These are phyloP conservation scores for Pseudocercospora fijiensis DNA, from an alignment of 2,329 filamentous ascomycete genomes.

Conservation along the genomic window DNA sequence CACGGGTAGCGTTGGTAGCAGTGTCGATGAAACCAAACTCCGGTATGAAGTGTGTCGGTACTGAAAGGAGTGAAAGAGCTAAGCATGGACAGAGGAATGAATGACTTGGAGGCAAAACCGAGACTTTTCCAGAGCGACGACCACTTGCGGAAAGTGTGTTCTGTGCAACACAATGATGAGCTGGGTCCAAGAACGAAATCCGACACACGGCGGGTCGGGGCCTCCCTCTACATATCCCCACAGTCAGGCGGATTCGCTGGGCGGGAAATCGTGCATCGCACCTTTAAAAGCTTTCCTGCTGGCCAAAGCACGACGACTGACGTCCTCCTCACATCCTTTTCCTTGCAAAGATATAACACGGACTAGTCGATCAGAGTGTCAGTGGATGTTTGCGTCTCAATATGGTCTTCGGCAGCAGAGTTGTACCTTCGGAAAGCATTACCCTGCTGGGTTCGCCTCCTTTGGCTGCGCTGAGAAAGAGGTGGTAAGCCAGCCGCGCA, in stretches of 20 bases:
- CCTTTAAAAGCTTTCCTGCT: constrained; percentile 23
- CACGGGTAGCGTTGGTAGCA: constrained; percentile 18
- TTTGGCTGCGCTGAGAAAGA: neutral
- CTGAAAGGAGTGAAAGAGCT: constrained; percentile 12
- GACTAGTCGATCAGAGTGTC: neutral
- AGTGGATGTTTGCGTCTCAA: neutral
- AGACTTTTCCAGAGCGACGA: constrained; percentile 8
- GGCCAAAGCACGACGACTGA: constrained; percentile 20
- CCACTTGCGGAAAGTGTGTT: constrained; percentile 13
- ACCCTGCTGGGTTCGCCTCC: neutral
- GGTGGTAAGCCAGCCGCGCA: constrained; percentile 12
- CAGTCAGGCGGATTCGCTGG: constrained; percentile 19
- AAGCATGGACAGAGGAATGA: constrained; percentile 17
- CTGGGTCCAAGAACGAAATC: constrained; percentile 21
- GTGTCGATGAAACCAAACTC: constrained; percentile 17
- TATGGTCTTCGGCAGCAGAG: neutral
- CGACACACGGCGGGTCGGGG: constrained; percentile 31
- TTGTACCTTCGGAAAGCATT: constrained; percentile 6
- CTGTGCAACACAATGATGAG: constrained; percentile 18
- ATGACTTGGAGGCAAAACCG: constrained; percentile 12
- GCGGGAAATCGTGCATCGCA: constrained; percentile 22
- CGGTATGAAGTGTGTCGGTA: constrained; percentile 1
- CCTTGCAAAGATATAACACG: constrained; percentile 10
- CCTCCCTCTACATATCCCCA: constrained; percentile 29
- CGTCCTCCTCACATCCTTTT: constrained; percentile 8